Evolutionary conservation across 1,284 basidiomycete genomes (phyloP).

Genomic region (Austroboletus rostrupii): DNA sequence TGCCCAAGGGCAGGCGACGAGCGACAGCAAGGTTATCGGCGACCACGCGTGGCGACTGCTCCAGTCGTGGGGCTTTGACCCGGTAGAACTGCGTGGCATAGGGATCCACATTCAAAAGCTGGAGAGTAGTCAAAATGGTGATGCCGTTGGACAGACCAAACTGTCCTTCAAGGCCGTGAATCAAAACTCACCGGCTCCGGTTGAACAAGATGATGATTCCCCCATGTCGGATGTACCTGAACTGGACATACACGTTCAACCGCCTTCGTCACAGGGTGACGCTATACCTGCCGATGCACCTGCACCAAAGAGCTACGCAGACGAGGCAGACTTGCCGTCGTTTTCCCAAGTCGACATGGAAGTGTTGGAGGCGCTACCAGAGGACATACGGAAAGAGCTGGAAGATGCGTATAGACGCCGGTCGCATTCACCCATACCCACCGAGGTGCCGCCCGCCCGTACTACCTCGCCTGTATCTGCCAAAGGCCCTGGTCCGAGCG

Average conservation of each 20-base stretch:
- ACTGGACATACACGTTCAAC: conserved; percentile 30
- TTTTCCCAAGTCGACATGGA: conserved; percentile 73
- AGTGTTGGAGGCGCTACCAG: conserved; percentile 70
- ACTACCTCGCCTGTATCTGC: conserved; percentile 23
- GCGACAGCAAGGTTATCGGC: conserved; percentile 68
- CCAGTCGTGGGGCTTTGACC: conserved; percentile 70
- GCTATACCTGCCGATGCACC: conserved; percentile 1
- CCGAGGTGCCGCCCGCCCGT: conserved; percentile 5
- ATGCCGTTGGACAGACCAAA: conserved; percentile 43
- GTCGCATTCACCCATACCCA: conserved; percentile 39
- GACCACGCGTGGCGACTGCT: conserved; percentile 79
- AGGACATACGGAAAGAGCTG: conserved; percentile 67
- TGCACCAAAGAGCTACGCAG: conserved; percentile 4
- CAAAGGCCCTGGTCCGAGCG: conserved; percentile 39
- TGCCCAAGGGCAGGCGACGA: conserved; percentile 64
- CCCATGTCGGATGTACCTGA: conserved; percentile 26
- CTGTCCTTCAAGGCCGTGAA: conserved; percentile 47
- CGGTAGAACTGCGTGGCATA: conserved; percentile 87
- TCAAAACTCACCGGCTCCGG: neutral
- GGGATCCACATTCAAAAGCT: conserved; percentile 92
- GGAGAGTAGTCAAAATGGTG: conserved; percentile 41
- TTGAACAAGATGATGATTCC: neutral
- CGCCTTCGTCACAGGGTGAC: conserved; percentile 34
- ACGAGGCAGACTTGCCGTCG: conserved; percentile 49
- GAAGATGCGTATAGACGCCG: conserved; percentile 62